Conservation (phyloP, 2,329 filamentous ascomycete genomes). For the Chaetomiaceae sp. region DNA sequence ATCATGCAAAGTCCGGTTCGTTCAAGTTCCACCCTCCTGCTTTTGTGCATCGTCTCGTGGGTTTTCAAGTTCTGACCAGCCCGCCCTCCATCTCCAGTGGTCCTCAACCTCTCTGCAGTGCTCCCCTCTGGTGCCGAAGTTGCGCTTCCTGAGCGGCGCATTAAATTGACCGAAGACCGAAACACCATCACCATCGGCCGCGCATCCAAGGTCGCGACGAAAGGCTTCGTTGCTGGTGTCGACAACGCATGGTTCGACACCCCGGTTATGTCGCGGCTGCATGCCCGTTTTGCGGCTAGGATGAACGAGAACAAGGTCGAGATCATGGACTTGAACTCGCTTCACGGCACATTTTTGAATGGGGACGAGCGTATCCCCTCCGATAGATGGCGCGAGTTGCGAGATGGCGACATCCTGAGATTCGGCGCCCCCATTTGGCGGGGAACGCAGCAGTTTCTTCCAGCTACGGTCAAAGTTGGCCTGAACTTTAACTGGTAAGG, state of each 20-base stretch:
- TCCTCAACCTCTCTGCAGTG: conserved; percentile 20
- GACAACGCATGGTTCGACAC: conserved; percentile 65
- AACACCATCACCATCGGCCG: conserved; percentile 37
- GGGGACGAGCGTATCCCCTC: conserved; percentile 24
- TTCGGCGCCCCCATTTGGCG: conserved; percentile 41
- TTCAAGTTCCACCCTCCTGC: not conserved
- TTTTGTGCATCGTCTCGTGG: not conserved
- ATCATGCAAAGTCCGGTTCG: not conserved
- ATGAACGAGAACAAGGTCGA: conserved; percentile 40
- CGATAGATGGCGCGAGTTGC: conserved; percentile 24
- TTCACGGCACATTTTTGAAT: conserved; percentile 51
- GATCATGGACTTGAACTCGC: conserved; percentile 45
- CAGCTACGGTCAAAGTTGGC: conserved; percentile 28
- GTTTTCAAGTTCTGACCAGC: not conserved
- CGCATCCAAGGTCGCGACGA: conserved; percentile 42
- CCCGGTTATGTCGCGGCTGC: conserved; percentile 66
- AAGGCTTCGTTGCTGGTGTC: conserved; percentile 36
- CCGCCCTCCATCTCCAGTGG: conserved; percentile 14
- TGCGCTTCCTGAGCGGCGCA: conserved; percentile 16
- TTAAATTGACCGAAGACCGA: conserved; percentile 29
- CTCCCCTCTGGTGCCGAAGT: conserved; percentile 11
- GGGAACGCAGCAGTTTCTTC: conserved; percentile 30
- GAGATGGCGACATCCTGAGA: conserved; percentile 34
- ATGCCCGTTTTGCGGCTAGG: conserved; percentile 53
- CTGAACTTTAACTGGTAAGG: conserved; percentile 25